Evolutionary conservation across 2,329 filamentous ascomycete genomes (phyloP).

Genomic region (Hymenoscyphus fraxineus): DNA sequence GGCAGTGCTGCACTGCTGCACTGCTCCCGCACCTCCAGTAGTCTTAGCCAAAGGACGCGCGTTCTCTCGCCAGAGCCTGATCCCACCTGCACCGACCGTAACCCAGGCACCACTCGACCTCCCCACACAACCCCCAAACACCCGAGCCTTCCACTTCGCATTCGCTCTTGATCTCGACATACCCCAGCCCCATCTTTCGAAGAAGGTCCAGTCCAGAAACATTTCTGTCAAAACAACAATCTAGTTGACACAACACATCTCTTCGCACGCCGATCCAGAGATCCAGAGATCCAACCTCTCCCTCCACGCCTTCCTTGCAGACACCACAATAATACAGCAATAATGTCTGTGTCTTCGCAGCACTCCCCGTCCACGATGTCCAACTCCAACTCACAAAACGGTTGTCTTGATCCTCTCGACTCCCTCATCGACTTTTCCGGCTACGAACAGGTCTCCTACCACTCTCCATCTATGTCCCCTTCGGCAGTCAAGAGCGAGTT

Average conservation of each 20-base stretch:
- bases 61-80: conserved; percentile 4
- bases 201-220: background rate
- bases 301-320: background rate
- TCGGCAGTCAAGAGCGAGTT: conserved; percentile 53
- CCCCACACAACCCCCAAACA: background rate
- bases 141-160: background rate
- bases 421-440: conserved; percentile 58
- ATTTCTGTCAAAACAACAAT: background rate
- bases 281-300: background rate
- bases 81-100: background rate
- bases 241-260: background rate
- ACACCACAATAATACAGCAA: conserved; percentile 2
- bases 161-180: background rate
- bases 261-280: background rate
- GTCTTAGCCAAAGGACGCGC: conserved; percentile 5
- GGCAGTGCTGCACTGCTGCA: background rate
- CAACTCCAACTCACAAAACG: conserved; percentile 24
- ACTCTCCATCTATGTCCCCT: conserved; percentile 59
- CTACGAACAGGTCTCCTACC: conserved; percentile 59
- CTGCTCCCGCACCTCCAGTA: background rate
- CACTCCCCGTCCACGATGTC: conserved; percentile 26
- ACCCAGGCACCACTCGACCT: background rate
- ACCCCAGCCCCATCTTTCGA: background rate
- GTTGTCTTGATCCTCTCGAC: conserved; percentile 43
- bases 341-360: conserved; percentile 28